Evolutionary conservation across 2,329 filamentous ascomycete genomes (phyloP).

Genomic region (Exophiala sideris): DNA sequence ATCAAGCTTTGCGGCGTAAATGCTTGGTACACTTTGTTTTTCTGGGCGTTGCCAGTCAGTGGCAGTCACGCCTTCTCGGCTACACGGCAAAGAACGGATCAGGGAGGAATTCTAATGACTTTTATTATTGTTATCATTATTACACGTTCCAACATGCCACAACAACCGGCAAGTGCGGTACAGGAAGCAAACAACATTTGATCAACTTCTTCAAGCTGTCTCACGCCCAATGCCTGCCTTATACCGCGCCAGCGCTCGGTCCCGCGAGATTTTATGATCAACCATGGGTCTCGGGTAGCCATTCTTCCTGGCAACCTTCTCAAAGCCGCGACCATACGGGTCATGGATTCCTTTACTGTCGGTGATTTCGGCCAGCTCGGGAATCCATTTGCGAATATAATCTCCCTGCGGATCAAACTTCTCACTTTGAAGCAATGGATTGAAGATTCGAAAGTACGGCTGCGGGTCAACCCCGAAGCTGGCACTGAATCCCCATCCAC

Average conservation of each 20-base stretch:
- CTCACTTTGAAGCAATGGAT: conserved; percentile 78
- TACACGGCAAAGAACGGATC: no score
- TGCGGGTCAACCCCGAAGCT: conserved; percentile 77
- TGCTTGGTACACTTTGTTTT: background rate
- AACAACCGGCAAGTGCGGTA: no score
- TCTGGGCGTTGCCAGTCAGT: no score
- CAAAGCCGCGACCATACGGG: conserved; percentile 67
- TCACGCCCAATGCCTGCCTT: conserved; percentile 60
- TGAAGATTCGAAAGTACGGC: conserved; percentile 89
- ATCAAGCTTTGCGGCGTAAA: background rate
- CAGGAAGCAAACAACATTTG: background rate
- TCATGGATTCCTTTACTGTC: conserved; percentile 71
- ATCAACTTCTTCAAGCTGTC: conserved; percentile 36
- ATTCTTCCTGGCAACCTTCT: conserved; percentile 56
- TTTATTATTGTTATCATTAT: background rate
- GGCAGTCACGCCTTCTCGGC: no score
- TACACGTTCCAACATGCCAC: background rate
- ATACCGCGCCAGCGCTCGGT: conserved; percentile 66
- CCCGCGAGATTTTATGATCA: conserved; percentile 66
- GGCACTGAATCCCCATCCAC: conserved; percentile 65
- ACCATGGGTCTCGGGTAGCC: conserved; percentile 76
- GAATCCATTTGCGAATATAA: conserved; percentile 80
- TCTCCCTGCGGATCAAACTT: conserved; percentile 76
- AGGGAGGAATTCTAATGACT: no score
- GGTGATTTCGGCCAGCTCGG: conserved; percentile 58